Percentiles rank a stretch among this genome's conserved stretches.
Evolutionary conservation across 768 basidiomycete species (phyloP).

Genomic region (Boletus eberwhitei): DNA sequence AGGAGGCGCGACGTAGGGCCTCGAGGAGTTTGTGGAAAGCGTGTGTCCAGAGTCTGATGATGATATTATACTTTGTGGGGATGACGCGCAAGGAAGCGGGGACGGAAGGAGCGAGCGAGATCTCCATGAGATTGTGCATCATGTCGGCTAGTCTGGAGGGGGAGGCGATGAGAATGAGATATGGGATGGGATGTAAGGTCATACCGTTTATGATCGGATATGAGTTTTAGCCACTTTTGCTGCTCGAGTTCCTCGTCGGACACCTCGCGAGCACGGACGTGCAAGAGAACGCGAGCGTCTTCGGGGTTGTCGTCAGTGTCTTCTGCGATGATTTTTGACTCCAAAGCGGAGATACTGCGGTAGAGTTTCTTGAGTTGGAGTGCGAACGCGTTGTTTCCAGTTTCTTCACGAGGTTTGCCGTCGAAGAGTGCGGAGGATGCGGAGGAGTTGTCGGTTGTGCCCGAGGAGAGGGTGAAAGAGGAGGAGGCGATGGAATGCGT

Average conservation of each 20-base stretch:
- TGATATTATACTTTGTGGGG: slow-evolving; percentile 93
- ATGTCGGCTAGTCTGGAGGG: slow-evolving; percentile 78
- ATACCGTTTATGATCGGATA: slow-evolving; percentile 81
- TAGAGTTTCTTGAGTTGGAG: slow-evolving; percentile 79
- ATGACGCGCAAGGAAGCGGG: slow-evolving; percentile 88
- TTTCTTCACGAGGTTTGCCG: slow-evolving; percentile 47
- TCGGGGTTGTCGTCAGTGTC: slow-evolving; percentile 54
- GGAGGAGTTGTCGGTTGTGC: slow-evolving; percentile 72
- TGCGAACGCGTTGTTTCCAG: slow-evolving; percentile 66
- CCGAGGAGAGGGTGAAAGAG: slow-evolving; percentile 68
- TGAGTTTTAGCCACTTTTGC: slow-evolving; percentile 71
- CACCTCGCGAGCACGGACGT: slow-evolving; percentile 31
- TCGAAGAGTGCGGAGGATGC: slow-evolving; percentile 71
- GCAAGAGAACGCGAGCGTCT: slow-evolving; percentile 35
- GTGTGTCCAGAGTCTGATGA: slow-evolving; percentile 88
- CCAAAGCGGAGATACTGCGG: slow-evolving; percentile 75
- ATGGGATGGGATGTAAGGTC: slow-evolving; percentile 27
- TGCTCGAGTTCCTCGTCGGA: slow-evolving; percentile 60
- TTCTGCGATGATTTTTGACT: slow-evolving; percentile 66
- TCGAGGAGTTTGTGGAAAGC: slow-evolving; percentile 90
- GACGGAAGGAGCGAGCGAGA: slow-evolving; percentile 81
- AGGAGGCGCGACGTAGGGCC: slow-evolving; percentile 81
- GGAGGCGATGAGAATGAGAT: not conserved
- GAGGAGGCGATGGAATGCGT: slow-evolving; percentile 68
- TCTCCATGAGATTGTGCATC: slow-evolving; percentile 83